These are phyloP conservation scores for Eucalyptus brandiana DNA, from an alignment of 345 rosid genomes.

Conservation along the genomic window DNA sequence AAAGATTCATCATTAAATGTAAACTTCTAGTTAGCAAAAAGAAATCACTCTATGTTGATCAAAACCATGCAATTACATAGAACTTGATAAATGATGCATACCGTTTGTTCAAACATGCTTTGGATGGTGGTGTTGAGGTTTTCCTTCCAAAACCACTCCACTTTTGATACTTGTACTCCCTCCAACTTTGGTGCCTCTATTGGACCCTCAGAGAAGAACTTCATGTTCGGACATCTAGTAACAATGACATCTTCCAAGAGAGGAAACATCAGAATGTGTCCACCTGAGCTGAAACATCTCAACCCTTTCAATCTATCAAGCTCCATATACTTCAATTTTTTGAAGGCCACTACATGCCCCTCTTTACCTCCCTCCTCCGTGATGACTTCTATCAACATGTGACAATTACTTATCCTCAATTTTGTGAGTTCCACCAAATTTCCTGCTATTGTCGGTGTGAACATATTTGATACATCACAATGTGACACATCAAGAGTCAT, in stretches of 20 bases:
- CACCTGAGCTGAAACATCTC: not conserved
- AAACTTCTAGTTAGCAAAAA: not conserved
- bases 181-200: not conserved
- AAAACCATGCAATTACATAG: rapidly evolving
- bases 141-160: not conserved
- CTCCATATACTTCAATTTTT: not conserved
- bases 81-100: not conserved
- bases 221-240: not conserved
- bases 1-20: rapidly evolving
- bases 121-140: not conserved
- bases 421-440: not conserved
- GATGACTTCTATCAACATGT: not conserved
- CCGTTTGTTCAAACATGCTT: not conserved
- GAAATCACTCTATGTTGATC: not conserved
- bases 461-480: not conserved
- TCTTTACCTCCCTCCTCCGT: not conserved
- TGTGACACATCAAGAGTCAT: not conserved
- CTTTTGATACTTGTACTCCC: not conserved
- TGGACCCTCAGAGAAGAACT: not conserved
- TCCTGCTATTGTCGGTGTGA: not conserved
- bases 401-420: not conserved
- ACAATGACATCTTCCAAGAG: not conserved
- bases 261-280: rapidly evolving
- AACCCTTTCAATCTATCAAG: not conserved
- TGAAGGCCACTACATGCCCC: not conserved